Conservation (phyloP, 176 grass and related monocot genomes). For the Eragrostis nindensis region DNA sequence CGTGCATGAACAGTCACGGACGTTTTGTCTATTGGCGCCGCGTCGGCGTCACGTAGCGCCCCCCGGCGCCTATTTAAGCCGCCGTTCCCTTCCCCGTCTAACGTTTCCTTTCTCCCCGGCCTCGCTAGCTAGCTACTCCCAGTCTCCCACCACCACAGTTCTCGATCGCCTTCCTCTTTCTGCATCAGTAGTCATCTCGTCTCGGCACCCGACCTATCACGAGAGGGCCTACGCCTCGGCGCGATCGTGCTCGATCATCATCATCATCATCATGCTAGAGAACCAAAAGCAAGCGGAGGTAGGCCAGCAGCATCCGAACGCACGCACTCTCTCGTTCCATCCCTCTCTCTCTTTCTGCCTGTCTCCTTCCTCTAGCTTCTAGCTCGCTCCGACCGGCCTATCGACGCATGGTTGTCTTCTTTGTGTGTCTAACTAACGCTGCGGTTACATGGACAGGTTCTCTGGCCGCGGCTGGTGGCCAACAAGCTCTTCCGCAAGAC, state of each 20-base stretch:
- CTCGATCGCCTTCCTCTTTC: no score
- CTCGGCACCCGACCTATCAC: background rate
- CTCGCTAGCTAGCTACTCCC: background rate
- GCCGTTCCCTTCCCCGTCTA: slow-evolving; percentile 39
- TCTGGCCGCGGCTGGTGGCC: slow-evolving; percentile 83
- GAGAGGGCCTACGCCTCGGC: background rate
- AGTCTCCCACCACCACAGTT: background rate
- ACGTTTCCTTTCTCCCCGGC: slow-evolving; percentile 42
- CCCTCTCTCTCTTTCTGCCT: background rate
- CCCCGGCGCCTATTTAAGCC: slow-evolving; percentile 50
- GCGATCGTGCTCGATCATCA: background rate
- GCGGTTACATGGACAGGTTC: slow-evolving; percentile 56
- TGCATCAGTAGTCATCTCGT: background rate
- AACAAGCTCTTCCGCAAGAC: slow-evolving; percentile 83
- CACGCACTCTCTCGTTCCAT: background rate
- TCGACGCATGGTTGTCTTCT: no score
- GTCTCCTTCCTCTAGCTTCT: background rate
- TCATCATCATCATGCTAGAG: slow-evolving; percentile 58
- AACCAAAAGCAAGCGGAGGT: slow-evolving; percentile 85
- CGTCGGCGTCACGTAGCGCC: slow-evolving; percentile 27
- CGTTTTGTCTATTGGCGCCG: background rate
- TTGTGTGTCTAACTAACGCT: background rate
- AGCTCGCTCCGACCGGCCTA: slow-evolving; percentile 8
- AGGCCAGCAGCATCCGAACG: slow-evolving; percentile 1
- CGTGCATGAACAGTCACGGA: background rate